phyloP scores from a whole-genome alignment of 2,329 filamentous ascomycete species.

The Fusarium floridanum region DNA sequence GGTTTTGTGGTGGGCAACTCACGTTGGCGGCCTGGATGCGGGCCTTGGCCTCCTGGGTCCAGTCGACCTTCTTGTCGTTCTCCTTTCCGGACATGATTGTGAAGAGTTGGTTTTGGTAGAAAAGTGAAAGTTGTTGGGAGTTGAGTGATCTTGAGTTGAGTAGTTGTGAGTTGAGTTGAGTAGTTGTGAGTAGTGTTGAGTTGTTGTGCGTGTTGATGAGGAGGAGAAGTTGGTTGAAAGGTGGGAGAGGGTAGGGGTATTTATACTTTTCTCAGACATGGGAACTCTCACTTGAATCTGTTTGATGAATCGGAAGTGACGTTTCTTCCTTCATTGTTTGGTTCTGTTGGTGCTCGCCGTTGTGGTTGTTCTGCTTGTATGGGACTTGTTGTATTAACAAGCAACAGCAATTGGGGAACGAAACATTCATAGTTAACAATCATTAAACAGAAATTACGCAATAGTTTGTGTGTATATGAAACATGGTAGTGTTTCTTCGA shows the following conservation, averaged over 20 bases:
- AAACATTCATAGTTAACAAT: not conserved
- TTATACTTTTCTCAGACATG: constrained; percentile 17
- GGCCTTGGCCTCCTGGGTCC: constrained; percentile 19
- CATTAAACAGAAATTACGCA: not conserved
- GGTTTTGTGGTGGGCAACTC: not conserved
- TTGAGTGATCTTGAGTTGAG: no score
- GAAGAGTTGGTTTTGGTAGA: not conserved
- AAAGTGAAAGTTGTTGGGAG: not conserved
- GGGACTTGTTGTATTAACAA: not conserved
- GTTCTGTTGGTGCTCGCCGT: not conserved
- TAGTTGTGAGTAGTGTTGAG: constrained; percentile 3
- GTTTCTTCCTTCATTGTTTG: not conserved
- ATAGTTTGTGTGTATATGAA: not conserved
- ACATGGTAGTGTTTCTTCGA: not conserved
- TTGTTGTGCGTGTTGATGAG: not conserved
- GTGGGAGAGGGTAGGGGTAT: not conserved
- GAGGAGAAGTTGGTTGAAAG: constrained; percentile 1
- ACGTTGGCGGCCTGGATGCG: constrained; percentile 17
- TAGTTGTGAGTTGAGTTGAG: not conserved
- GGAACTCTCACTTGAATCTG: not conserved
- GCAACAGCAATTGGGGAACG: not conserved
- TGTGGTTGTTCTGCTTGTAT: not conserved
- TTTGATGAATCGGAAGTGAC: not conserved
- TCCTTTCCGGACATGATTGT: constrained; percentile 20
- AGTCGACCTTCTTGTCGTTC: not conserved